These are phyloP conservation scores for Hypoxylon trugodes DNA, from an alignment of 495 filamentous ascomycete species.

Conservation along the genomic window DNA sequence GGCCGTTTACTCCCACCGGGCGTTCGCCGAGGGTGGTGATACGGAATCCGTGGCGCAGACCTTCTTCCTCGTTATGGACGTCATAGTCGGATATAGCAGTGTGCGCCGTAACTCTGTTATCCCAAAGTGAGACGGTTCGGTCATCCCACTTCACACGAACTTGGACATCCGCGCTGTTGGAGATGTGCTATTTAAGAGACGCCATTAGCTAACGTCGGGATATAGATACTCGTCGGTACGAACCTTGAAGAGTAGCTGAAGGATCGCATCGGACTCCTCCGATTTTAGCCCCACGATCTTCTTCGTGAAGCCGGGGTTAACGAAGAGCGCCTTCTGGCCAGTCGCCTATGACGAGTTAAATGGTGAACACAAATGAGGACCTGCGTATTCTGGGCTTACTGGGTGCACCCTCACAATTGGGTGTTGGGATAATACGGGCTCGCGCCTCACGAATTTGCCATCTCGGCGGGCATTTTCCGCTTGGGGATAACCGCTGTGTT, in stretches of 20 bases:
- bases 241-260: conserved; percentile 71
- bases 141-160: conserved; percentile 76
- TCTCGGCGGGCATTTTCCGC: conserved; percentile 68
- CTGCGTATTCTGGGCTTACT: conserved; percentile 10
- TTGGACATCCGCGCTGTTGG: conserved; percentile 67
- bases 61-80: conserved; percentile 54
- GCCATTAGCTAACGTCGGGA: not conserved
- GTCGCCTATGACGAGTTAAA: conserved; percentile 57
- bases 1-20: conserved; percentile 54
- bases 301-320: conserved; percentile 84
- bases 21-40: conserved; percentile 57
- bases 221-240: conserved; percentile 43
- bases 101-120: conserved; percentile 71
- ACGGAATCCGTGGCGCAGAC: conserved; percentile 56
- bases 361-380: not conserved
- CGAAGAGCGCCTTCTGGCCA: conserved; percentile 80
- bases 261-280: conserved; percentile 72
- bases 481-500: conserved; percentile 77
- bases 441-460: conserved; percentile 71
- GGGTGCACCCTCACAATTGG: conserved; percentile 78
- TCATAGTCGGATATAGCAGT: conserved; percentile 64
- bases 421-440: conserved; percentile 71
- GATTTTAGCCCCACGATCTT: conserved; percentile 77
- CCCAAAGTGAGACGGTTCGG: conserved; percentile 78
- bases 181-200: conserved; percentile 47